Evolutionary conservation across 495 filamentous ascomycete species (phyloP).

Genomic region (Sordaria brevicollis): DNA sequence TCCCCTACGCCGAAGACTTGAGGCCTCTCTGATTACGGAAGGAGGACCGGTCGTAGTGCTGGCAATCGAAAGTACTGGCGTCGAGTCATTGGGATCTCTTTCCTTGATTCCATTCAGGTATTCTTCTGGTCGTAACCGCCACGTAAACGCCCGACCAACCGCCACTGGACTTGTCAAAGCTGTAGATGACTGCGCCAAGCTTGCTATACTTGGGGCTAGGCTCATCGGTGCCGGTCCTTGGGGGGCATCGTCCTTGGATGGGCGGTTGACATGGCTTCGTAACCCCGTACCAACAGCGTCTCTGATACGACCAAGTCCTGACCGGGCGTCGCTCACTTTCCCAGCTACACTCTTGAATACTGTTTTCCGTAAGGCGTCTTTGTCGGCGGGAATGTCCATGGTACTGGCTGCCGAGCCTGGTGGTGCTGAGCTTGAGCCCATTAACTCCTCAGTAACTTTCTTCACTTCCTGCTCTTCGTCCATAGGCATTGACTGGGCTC

Average conservation of each 20-base stretch:
- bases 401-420: conserved; percentile 26
- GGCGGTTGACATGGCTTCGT: conserved; percentile 37
- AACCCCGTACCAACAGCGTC: conserved; percentile 60
- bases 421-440: conserved; percentile 22
- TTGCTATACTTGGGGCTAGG: conserved; percentile 23
- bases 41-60: background rate
- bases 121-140: conserved; percentile 46
- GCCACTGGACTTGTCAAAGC: conserved; percentile 23
- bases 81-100: conserved; percentile 16
- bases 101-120: conserved; percentile 34
- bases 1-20: background rate
- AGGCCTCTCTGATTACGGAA: background rate
- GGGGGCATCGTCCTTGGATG: conserved; percentile 35
- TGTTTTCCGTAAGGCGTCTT: conserved; percentile 56
- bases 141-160: conserved; percentile 38
- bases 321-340: conserved; percentile 72
- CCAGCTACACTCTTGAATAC: conserved; percentile 73
- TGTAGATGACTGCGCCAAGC: conserved; percentile 27
- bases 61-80: background rate
- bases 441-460: conserved; percentile 30
- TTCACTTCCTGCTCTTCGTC: conserved; percentile 37
- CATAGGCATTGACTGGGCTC: conserved; percentile 30
- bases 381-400: conserved; percentile 38
- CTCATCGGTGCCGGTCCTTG: conserved; percentile 13
- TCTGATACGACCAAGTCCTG: conserved; percentile 73